Evolutionary conservation across 495 filamentous ascomycete species (phyloP).

Genomic region (Thermothielavioides terrestris): DNA sequence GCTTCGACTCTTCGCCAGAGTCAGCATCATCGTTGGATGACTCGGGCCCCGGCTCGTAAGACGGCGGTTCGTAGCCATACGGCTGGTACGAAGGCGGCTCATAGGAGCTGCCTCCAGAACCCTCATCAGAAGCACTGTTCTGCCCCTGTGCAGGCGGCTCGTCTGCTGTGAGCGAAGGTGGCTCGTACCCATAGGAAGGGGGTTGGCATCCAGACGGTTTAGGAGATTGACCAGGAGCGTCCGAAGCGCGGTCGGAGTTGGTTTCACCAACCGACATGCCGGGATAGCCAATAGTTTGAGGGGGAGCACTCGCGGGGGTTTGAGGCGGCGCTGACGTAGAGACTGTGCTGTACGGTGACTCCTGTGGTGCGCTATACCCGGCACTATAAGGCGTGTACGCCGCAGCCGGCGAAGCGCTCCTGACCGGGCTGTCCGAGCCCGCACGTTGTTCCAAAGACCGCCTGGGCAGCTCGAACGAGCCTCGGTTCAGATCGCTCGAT

Average conservation of each 20-base stretch:
- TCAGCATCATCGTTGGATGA: slow-evolving; percentile 30
- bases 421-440: slow-evolving; percentile 27
- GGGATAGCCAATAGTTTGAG: slow-evolving; percentile 20
- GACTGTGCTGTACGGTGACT: slow-evolving; percentile 7
- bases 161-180: slow-evolving; percentile 29
- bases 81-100: slow-evolving; percentile 45
- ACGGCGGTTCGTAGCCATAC: slow-evolving; percentile 47
- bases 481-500: slow-evolving; percentile 34
- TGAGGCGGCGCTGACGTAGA: slow-evolving; percentile 10
- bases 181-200: slow-evolving; percentile 36
- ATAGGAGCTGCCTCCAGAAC: slow-evolving; percentile 29
- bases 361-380: slow-evolving; percentile 11
- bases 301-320: slow-evolving; percentile 11
- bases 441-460: slow-evolving; percentile 36
- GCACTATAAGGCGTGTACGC: slow-evolving; percentile 23
- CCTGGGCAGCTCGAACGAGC: slow-evolving; percentile 37
- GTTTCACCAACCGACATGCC: slow-evolving; percentile 5
- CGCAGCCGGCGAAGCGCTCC: slow-evolving; percentile 17
- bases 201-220: slow-evolving; percentile 28
- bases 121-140: slow-evolving; percentile 8
- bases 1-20: slow-evolving; percentile 34
- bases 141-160: slow-evolving; percentile 27
- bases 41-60: slow-evolving; percentile 44
- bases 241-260: not conserved
- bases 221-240: slow-evolving; percentile 1